Conservation (phyloP, 2,329 filamentous ascomycete genomes). For the Diaporthe sp. region DNA sequence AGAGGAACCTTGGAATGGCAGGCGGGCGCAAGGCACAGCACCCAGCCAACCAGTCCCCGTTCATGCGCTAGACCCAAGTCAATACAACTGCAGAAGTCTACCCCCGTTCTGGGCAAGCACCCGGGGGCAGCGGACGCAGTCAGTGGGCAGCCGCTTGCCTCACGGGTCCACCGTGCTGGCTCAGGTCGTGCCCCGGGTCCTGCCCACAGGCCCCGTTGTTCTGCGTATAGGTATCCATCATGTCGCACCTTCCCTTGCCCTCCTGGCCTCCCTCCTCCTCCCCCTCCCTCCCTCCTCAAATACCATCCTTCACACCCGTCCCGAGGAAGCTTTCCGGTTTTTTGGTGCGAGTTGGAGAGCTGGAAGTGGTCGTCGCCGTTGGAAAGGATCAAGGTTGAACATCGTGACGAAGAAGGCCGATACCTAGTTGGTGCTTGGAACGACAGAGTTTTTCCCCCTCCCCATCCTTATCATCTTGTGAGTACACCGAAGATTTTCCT, state of each 20-base stretch:
- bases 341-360: constrained; percentile 39
- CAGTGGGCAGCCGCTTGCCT: constrained; percentile 22
- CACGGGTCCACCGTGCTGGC: constrained; percentile 8
- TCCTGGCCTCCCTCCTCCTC: not conserved
- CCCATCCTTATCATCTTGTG: constrained; percentile 16
- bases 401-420: constrained; percentile 28
- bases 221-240: constrained; percentile 34
- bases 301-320: constrained; percentile 8
- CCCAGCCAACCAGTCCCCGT: constrained; percentile 5
- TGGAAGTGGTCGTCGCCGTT: constrained; percentile 39
- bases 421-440: constrained; percentile 8
- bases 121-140: not conserved
- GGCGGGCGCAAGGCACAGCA: constrained; percentile 14
- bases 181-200: not conserved
- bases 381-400: constrained; percentile 38
- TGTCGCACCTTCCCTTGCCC: constrained; percentile 32
- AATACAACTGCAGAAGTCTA: constrained; percentile 17
- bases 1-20: constrained; percentile 1
- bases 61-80: constrained; percentile 21
- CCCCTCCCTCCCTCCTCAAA: constrained; percentile 17
- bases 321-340: constrained; percentile 28
- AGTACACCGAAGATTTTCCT: constrained; percentile 6
- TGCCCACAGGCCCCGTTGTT: constrained; percentile 22
- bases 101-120: constrained; percentile 14
- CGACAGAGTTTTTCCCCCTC: constrained; percentile 31